These are phyloP conservation scores for Cenococcum geophilum DNA, from an alignment of 495 filamentous ascomycete species.

Conservation along the genomic window DNA sequence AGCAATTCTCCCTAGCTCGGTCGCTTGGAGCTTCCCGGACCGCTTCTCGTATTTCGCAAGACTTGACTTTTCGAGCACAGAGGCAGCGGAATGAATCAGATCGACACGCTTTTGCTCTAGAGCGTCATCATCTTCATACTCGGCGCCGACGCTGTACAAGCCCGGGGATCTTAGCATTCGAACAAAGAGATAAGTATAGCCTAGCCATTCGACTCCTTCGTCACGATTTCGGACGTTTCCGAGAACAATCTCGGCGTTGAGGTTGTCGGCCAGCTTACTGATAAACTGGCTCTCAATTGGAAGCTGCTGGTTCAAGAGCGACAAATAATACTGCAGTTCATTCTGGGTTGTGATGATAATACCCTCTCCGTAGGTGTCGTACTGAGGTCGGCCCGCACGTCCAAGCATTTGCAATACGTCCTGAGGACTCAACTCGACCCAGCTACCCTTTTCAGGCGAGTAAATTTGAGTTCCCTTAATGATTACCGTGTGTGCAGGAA, in stretches of 20 bases:
- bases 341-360: constrained; percentile 95
- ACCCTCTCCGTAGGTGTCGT: constrained; percentile 94
- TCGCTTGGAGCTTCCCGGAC: constrained; percentile 79
- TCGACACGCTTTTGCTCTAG: constrained; percentile 96
- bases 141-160: constrained; percentile 89
- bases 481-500: constrained; percentile 91
- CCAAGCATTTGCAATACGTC: constrained; percentile 99
- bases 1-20: constrained; percentile 89
- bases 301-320: constrained; percentile 91
- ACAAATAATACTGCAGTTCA: constrained; percentile 95
- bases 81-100: constrained; percentile 88
- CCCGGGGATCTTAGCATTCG: constrained; percentile 96
- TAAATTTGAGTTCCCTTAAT: constrained; percentile 98
- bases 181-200: constrained; percentile 97
- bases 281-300: constrained; percentile 96
- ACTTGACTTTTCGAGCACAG: constrained; percentile 76
- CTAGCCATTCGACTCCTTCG: constrained; percentile 96
- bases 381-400: constrained; percentile 92
- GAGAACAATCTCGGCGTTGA: constrained; percentile 95
- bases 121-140: constrained; percentile 87
- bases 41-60: constrained; percentile 94
- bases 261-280: constrained; percentile 87
- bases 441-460: constrained; percentile 96
- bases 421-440: constrained; percentile 96
- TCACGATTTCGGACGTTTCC: constrained; percentile 90